These are phyloP conservation scores for Leucosporidium creatinivorum DNA, from an alignment of 768 basidiomycete genomes.

Conservation along the genomic window DNA sequence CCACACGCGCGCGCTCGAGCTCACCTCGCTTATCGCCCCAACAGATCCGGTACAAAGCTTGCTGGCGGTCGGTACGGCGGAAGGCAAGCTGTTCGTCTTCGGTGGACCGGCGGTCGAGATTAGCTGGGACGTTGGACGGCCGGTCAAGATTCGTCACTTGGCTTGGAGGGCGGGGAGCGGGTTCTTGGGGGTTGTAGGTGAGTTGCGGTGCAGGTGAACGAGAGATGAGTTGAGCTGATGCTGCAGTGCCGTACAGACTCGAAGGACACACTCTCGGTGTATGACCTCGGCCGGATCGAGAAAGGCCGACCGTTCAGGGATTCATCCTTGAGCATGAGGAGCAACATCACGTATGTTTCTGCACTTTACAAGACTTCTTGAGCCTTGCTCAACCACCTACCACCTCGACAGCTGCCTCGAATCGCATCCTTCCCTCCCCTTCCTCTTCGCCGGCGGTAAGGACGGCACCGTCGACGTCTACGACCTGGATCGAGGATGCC, in stretches of 20 bases:
- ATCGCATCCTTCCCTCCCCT: slow-evolving; percentile 62
- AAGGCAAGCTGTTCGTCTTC: slow-evolving; percentile 59
- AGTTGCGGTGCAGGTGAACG: slow-evolving; percentile 22
- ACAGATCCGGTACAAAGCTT: slow-evolving; percentile 43
- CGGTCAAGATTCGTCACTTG: slow-evolving; percentile 51
- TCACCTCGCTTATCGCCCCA: not conserved
- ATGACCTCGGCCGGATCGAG: slow-evolving; percentile 32
- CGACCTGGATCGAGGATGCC: slow-evolving; percentile 61
- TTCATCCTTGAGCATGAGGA: slow-evolving; percentile 1
- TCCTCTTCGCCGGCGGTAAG: slow-evolving; percentile 56
- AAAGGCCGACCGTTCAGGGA: slow-evolving; percentile 28
- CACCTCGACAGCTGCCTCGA: slow-evolving; percentile 50
- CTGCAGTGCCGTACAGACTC: slow-evolving; percentile 41
- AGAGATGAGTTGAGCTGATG: slow-evolving; percentile 46
- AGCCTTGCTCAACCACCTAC: not conserved
- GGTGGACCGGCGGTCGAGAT: slow-evolving; percentile 61
- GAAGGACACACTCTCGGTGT: slow-evolving; percentile 38
- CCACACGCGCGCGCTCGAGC: slow-evolving; percentile 4
- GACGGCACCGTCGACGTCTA: slow-evolving; percentile 63
- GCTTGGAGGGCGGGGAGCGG: slow-evolving; percentile 54
- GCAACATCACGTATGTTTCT: not conserved
- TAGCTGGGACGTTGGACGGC: slow-evolving; percentile 49
- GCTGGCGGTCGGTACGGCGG: slow-evolving; percentile 52
- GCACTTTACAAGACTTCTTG: no score
- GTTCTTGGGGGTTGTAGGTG: slow-evolving; percentile 60